Conservation (phyloP, 2,329 filamentous ascomycete species). For the Cercospora brassicicola region DNA sequence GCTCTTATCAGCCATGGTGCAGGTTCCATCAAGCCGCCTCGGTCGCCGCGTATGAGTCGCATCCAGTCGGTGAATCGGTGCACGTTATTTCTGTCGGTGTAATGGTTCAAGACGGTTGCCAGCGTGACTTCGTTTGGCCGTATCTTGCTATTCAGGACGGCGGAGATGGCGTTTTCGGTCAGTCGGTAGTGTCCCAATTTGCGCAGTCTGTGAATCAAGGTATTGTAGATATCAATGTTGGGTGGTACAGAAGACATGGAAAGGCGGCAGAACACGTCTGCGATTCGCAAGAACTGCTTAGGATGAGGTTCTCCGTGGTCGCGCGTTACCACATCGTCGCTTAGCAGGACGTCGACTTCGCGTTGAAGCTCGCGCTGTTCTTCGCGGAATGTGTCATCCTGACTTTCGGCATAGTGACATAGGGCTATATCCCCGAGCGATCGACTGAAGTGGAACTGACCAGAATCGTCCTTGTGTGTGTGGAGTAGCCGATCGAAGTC, state of each 20-base stretch:
- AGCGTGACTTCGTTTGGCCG: slow-evolving; percentile 51
- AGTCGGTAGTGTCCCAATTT: slow-evolving; percentile 26
- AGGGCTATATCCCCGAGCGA: slow-evolving; percentile 21
- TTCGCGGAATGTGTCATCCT: slow-evolving; percentile 39
- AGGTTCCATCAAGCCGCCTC: slow-evolving; percentile 42
- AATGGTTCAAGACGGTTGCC: slow-evolving; percentile 44
- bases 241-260: slow-evolving; percentile 61
- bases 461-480: neutral
- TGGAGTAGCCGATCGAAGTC: slow-evolving; percentile 7
- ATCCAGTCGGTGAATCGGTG: slow-evolving; percentile 44
- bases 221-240: slow-evolving; percentile 69
- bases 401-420: slow-evolving; percentile 42
- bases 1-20: slow-evolving; percentile 1
- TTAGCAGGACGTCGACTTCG: slow-evolving; percentile 30
- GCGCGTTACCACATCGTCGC: neutral
- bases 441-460: slow-evolving; percentile 1
- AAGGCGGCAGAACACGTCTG: slow-evolving; percentile 62
- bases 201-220: slow-evolving; percentile 66
- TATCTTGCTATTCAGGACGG: slow-evolving; percentile 40
- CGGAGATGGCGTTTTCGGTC: slow-evolving; percentile 36
- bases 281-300: slow-evolving; percentile 30
- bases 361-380: slow-evolving; percentile 31
- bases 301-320: neutral
- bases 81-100: slow-evolving; percentile 36
- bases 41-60: slow-evolving; percentile 45